Conservation (phyloP, 108 stramenopile species). For the Nitzschia sp. region DNA sequence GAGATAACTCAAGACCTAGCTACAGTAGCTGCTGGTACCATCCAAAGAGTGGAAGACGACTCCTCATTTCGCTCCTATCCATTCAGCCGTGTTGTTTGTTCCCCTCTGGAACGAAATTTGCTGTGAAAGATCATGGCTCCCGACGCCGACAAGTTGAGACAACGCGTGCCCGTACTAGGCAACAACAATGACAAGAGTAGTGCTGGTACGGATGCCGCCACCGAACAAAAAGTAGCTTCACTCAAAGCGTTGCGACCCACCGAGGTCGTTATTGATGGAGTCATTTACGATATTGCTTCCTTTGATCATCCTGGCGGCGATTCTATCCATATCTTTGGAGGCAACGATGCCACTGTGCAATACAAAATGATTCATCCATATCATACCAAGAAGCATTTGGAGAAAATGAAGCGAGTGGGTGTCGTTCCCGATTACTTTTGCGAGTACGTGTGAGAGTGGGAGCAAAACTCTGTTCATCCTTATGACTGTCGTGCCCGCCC, state of each 20-base stretch:
- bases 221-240: constrained; percentile 6
- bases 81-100: too few species aligned
- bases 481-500: too few species aligned
- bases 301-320: constrained; percentile 90
- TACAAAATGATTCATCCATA: constrained; percentile 93
- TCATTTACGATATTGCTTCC: constrained; percentile 70
- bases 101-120: too few species aligned
- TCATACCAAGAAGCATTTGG: constrained; percentile 82
- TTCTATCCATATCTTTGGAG: constrained; percentile 78
- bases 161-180: constrained; percentile 31
- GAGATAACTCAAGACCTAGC: too few species aligned
- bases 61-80: too few species aligned
- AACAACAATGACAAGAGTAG: too few species aligned
- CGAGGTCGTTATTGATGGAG: constrained; percentile 76
- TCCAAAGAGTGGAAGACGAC: too few species aligned
- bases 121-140: constrained; percentile 74
- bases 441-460: constrained; percentile 68
- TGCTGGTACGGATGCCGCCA: background rate
- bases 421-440: constrained; percentile 52
- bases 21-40: too few species aligned
- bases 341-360: constrained; percentile 87
- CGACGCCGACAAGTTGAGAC: constrained; percentile 57
- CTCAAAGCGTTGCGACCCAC: constrained; percentile 40
- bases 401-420: constrained; percentile 83
- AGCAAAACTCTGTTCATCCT: background rate